Conservation (phyloP, 2,329 filamentous ascomycete genomes). For the Sarocladium strictum region DNA sequence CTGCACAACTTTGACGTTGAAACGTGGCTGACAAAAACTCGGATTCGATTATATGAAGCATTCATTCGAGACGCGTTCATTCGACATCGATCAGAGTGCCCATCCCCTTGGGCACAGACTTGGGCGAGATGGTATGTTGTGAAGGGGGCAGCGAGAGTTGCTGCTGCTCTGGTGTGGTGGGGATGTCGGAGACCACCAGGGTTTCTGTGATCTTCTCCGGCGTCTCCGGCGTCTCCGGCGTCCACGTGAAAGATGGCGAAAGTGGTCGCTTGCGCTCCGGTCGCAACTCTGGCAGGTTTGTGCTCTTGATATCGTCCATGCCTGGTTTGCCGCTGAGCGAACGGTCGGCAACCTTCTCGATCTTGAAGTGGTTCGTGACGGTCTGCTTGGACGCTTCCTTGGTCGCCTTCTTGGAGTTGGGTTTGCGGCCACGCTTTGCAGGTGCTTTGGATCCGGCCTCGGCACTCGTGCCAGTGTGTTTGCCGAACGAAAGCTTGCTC, state of each 20-base stretch:
- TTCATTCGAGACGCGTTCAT: not conserved
- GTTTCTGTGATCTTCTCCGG: not conserved
- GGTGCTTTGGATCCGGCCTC: slow-evolving; percentile 8
- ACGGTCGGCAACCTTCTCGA: slow-evolving; percentile 28
- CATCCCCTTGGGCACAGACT: slow-evolving; percentile 34
- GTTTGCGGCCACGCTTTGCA: slow-evolving; percentile 26
- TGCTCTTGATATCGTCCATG: not conserved
- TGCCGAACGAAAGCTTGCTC: slow-evolving; percentile 41
- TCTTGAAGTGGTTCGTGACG: slow-evolving; percentile 37
- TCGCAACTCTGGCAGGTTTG: slow-evolving; percentile 1
- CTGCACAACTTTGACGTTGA: too few species aligned
- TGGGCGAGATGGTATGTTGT: slow-evolving; percentile 37
- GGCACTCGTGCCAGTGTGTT: slow-evolving; percentile 13
- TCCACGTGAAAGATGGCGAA: not conserved
- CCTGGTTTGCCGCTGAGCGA: not conserved
- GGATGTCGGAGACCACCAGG: slow-evolving; percentile 19
- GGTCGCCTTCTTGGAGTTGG: slow-evolving; percentile 23
- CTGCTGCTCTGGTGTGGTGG: slow-evolving; percentile 15
- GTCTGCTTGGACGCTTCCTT: slow-evolving; percentile 32
- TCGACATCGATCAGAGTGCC: slow-evolving; percentile 27
- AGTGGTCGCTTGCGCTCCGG: not conserved
- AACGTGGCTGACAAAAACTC: too few species aligned
- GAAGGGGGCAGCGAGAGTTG: slow-evolving; percentile 10
- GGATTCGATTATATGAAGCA: not conserved
- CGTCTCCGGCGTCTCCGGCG: not conserved